Conservation (phyloP, 139 green algal species). For the Closterium sp. region DNA sequence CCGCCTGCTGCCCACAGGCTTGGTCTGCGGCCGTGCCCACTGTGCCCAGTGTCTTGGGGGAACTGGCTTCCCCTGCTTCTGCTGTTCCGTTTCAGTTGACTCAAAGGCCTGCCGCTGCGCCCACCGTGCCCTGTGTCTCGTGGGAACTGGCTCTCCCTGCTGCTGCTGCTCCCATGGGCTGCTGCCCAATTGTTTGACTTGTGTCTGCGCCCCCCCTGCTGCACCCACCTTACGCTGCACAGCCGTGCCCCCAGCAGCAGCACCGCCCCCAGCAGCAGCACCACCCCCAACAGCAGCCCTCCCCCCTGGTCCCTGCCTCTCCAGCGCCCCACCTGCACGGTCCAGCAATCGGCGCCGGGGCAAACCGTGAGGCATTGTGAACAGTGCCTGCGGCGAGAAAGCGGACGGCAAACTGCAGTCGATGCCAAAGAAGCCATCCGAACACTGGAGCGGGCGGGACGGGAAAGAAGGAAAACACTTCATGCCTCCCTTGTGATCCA, state of each 20-base stretch:
- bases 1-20: neutral
- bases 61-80: too few species aligned
- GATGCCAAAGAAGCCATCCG: neutral
- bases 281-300: neutral
- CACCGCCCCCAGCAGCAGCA: neutral
- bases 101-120: too few species aligned
- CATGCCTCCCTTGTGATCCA: too few species aligned
- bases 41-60: too few species aligned
- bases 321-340: too few species aligned
- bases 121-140: too few species aligned
- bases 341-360: neutral
- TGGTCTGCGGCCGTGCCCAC: too few species aligned
- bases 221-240: neutral
- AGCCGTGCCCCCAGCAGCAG: neutral
- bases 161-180: neutral
- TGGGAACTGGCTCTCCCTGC: too few species aligned
- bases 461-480: neutral
- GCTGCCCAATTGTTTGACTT: neutral
- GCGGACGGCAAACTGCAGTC: neutral
- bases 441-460: neutral
- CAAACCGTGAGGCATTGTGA: too few species aligned
- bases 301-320: too few species aligned
- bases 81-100: too few species aligned
- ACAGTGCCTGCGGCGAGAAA: neutral
- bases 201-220: neutral